Evolutionary conservation across 129 eudicot species (phyloP), one percentile per base, ranked within the genome.

Genomic region (Tagetes patula): DNA sequence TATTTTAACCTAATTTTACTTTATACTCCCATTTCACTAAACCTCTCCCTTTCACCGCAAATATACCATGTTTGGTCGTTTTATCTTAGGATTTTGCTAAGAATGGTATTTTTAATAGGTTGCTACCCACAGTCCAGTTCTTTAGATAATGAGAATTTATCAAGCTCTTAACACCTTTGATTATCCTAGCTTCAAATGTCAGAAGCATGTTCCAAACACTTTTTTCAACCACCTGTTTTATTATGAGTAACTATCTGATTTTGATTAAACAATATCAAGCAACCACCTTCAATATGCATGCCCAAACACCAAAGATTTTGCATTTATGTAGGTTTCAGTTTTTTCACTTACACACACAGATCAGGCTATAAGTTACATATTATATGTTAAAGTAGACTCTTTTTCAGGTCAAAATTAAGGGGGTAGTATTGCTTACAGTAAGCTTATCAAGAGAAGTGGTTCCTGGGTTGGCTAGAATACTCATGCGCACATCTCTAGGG

Each of bases 361-460:
- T 70, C 38, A 56, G 34, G 54, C 11, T 47, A 39, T 65, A 36
- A 65, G 53, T 66, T 41, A 40, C 13, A 46, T 0, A 41, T 31
- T 11, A 20, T 20, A 20, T 58, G 43, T 13, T 48, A 33, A 48
- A 59, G 47, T 4, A 58, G 11, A 32, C 31, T 59, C 1, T 42
- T 69, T 41, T 80, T 60, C 95, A 95, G 99, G 85, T 95, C 41
- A 81, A 87, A 40, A 82, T 95, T 55, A 87, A 85, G 74, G 97
- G 97, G 34, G 82, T 91, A 68, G 84, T 95, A 60, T 85, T 95
- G 78, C 85, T 95, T 65, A 84, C 82, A 36, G 89, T 87, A 61
- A 89, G 93, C 76, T 82, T 91, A 85, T 86, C 99, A 55, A 85
- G 99, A 83, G 99, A 95, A 74, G 87, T 90, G 71, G 97, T 95